phyloP scores from a whole-genome alignment of 2,329 filamentous ascomycete species.

The Endoconidiophora polonica region DNA sequence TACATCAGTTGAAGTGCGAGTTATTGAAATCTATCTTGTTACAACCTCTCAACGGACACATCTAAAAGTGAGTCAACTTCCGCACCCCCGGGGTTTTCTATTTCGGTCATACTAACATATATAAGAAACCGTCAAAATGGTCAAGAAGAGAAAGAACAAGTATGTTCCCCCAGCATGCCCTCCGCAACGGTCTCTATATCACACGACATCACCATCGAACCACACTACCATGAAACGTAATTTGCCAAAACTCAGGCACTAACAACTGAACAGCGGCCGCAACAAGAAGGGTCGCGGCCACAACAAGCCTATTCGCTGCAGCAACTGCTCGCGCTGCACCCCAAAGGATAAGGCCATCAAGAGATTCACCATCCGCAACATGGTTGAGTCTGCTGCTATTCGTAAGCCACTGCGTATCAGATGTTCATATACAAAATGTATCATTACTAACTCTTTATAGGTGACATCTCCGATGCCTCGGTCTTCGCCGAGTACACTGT shows the following conservation, averaged over 20 bases:
- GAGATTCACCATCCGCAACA: slow-evolving; percentile 99
- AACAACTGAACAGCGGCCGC: slow-evolving; percentile 51
- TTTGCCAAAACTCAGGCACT: neutral
- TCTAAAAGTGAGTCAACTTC: slow-evolving; percentile 9
- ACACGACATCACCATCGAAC: neutral
- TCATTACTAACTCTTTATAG: slow-evolving; percentile 28
- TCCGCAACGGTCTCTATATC: neutral
- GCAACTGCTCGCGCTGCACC: slow-evolving; percentile 64
- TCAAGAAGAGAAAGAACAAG: slow-evolving; percentile 59
- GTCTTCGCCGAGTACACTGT: slow-evolving; percentile 99
- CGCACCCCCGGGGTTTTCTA: slow-evolving; percentile 14
- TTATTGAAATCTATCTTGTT: slow-evolving; percentile 8
- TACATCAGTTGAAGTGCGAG: neutral
- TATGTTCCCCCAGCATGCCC: slow-evolving; percentile 22
- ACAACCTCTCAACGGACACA: slow-evolving; percentile 12
- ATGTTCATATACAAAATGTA: neutral
- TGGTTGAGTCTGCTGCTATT: slow-evolving; percentile 99
- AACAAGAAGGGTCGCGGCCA: slow-evolving; percentile 99
- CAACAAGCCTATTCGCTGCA: slow-evolving; percentile 91
- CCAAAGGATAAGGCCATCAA: slow-evolving; percentile 99
- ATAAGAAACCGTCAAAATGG: slow-evolving; percentile 46
- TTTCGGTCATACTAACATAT: slow-evolving; percentile 19
- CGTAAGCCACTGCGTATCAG: slow-evolving; percentile 48
- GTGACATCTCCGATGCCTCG: slow-evolving; percentile 99
- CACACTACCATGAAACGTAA: slow-evolving; percentile 14